Evolutionary conservation across 371 early-diverging fungal species (phyloP).

Genomic region (Dipsacomyces acuminosporus): DNA sequence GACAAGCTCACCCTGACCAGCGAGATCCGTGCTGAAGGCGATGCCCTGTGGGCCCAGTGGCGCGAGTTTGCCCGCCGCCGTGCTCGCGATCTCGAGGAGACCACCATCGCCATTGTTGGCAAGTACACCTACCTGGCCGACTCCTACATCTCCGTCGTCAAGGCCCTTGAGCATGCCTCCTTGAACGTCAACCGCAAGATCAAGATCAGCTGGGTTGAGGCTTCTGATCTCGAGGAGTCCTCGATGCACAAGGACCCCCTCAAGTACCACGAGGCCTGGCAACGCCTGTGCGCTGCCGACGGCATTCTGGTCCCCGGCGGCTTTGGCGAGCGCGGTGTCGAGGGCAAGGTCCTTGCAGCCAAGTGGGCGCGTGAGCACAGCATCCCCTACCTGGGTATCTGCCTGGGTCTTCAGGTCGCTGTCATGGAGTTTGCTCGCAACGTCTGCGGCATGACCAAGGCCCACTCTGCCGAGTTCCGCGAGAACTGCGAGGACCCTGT

Average conservation of each 20-base stretch:
- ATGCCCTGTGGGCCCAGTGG: conserved; percentile 75
- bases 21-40: conserved; percentile 56
- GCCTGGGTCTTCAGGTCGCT: conserved; percentile 98
- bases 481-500: conserved; percentile 61
- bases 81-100: conserved; percentile 77
- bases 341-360: conserved; percentile 96
- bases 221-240: conserved; percentile 79
- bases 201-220: conserved; percentile 91
- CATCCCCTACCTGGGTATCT: conserved; percentile 98
- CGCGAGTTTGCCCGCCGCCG: conserved; percentile 70
- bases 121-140: conserved; percentile 95
- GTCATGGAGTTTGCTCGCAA: conserved; percentile 98
- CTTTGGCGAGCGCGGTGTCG: conserved; percentile 96
- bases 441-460: conserved; percentile 79
- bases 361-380: conserved; percentile 98
- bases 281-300: conserved; percentile 75
- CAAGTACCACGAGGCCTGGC: conserved; percentile 94
- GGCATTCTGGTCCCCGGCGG: conserved; percentile 99
- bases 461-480: conserved; percentile 85
- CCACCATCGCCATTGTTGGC: conserved; percentile 93
- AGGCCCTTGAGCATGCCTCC: conserved; percentile 92
- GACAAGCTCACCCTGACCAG: conserved; percentile 53
- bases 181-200: conserved; percentile 79
- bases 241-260: conserved; percentile 69
- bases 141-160: conserved; percentile 95